Base-by-base conservation (phyloP, 2,329 filamentous ascomycete genomes). In the Sporothrix humicola region DNA sequence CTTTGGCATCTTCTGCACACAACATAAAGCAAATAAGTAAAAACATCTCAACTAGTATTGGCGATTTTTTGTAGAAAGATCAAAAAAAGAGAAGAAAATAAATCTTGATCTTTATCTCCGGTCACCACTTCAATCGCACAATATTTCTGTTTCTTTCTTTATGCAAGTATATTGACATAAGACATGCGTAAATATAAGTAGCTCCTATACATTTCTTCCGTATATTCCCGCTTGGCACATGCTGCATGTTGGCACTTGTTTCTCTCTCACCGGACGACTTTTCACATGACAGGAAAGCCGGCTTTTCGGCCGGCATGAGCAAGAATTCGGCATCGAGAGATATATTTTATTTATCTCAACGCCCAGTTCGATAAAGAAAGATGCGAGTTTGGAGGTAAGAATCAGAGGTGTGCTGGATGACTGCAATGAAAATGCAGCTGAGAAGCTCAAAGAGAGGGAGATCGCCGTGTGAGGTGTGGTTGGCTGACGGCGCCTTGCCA, bases 261-360 rank as follows among this genome's bases (percentile, higher is more conserved):
- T 48, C 15, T 17, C 17, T 37, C 46, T 68, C 23, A 37, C 23
- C 48, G 15, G 46, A 31, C 46, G n/a, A 15, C 12, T 63, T 31
- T 50, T 68, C 65, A 68, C 65, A 68, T 68, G 65, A 7, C 8
- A 52, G 48, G n/a, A n/a, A 37, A 37, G 31, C 31, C 63, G n/a
- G 9, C 0, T 52, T 68, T 68, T 52, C 12, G 20, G 9, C 48
- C 15, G 17, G 2, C 31, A 23, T 54, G 66, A 54, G 48, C 48
- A 69, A 37, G 48, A 69, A 20, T 54, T 7, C 17, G 48, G 46
- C 26, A 8, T 1, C 6, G 31, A 37, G 31, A 37, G 31, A 37
- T 37, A 5, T 37, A 37, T 37, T 37, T 37, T 37, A 37, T 37
- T 37, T 5, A 37, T 37, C 31, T 37, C 31, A 37, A 37, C 31